Evolutionary conservation across 1,139 yeast genomes (phyloP).

Genomic region (Taiozyma sp.): DNA sequence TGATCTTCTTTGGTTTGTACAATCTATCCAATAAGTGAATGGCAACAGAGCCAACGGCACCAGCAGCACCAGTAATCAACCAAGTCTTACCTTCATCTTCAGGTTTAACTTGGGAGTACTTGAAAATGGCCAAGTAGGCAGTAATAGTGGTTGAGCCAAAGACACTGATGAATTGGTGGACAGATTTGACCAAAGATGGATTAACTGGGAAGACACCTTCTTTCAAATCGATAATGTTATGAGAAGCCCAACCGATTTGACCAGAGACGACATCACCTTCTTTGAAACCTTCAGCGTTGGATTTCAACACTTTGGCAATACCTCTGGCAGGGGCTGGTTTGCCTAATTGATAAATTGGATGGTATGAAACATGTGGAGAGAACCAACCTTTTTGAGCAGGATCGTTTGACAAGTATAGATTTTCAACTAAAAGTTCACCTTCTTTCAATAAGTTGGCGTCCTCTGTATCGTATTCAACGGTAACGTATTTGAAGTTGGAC

Average conservation of each 20-base stretch:
- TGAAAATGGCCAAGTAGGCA: slow-evolving; percentile 51
- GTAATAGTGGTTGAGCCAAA: slow-evolving; percentile 59
- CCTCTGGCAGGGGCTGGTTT: slow-evolving; percentile 46
- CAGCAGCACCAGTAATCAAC: slow-evolving; percentile 61
- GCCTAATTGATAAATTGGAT: slow-evolving; percentile 41
- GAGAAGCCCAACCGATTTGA: slow-evolving; percentile 37
- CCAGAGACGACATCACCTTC: slow-evolving; percentile 41
- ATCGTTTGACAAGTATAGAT: slow-evolving; percentile 52
- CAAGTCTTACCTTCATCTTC: slow-evolving; percentile 36
- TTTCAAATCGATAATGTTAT: slow-evolving; percentile 25
- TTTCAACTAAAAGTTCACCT: slow-evolving; percentile 43
- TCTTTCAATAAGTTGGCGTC: slow-evolving; percentile 28
- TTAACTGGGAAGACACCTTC: slow-evolving; percentile 19
- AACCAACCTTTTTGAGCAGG: slow-evolving; percentile 67
- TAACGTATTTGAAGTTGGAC: slow-evolving; percentile 33
- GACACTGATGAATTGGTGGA: slow-evolving; percentile 39
- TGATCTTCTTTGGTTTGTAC: slow-evolving; percentile 48
- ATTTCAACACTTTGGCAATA: slow-evolving; percentile 42
- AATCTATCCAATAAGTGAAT: slow-evolving; percentile 54
- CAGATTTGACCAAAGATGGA: slow-evolving; percentile 30
- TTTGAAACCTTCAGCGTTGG: slow-evolving; percentile 33
- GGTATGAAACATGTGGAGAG: slow-evolving; percentile 39
- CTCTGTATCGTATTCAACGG: slow-evolving; percentile 23
- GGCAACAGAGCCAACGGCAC: slow-evolving; percentile 63
- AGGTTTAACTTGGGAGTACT: slow-evolving; percentile 36